Evolutionary conservation across 108 stramenopile genomes (phyloP), one percentile per base, ranked within the genome.

Genomic region (Schizochytrium sp.): DNA sequence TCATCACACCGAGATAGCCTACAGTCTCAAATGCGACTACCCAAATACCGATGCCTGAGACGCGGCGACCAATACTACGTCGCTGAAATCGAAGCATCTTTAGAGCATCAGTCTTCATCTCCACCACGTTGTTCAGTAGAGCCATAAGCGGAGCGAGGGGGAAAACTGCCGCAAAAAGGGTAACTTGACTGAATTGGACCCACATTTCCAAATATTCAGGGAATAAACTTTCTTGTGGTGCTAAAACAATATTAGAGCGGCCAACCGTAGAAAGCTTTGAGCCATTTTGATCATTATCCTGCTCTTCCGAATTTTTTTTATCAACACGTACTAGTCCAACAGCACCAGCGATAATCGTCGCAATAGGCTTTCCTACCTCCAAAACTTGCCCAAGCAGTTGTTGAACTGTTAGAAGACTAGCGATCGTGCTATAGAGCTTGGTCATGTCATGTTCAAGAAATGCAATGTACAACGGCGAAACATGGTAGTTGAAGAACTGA

Each of bases 401-500:
- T 13, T 83, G 28, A 8, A 83, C 5, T n/a, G 50, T 53, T 8
- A 83, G 53, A n/a, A 83, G 76, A 28, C 50, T n/a, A 5, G 76
- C 76, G 50, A 83, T 53, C 13, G 47, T 83, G 47, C 50, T 55
- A 53, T 83, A 55, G 5, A 83, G 76, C 47, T 83, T 83, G 76
- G 13, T 28, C 53, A 83, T 55, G 76, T 83, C 76, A n/a, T 55
- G 76, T 53, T 83, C 76, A 0, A 83, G 72, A 73, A 96, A 98
- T 42, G 96, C 96, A 89, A 98, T 97, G 93, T 98, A 99, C 89
- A 97, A 97, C 15, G 98, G 94, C n/a, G 97, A 96, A 8, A 97
- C 96, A 92, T 98, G 98, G 91, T 97, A 97, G 94, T 97, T 97
- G n/a, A 98, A 97, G 88, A 98, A 99, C 57, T 97, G 97, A 89